These are phyloP conservation scores for Gynochthodes officinalis DNA, from an alignment of 257 asterid species.

Conservation along the genomic window DNA sequence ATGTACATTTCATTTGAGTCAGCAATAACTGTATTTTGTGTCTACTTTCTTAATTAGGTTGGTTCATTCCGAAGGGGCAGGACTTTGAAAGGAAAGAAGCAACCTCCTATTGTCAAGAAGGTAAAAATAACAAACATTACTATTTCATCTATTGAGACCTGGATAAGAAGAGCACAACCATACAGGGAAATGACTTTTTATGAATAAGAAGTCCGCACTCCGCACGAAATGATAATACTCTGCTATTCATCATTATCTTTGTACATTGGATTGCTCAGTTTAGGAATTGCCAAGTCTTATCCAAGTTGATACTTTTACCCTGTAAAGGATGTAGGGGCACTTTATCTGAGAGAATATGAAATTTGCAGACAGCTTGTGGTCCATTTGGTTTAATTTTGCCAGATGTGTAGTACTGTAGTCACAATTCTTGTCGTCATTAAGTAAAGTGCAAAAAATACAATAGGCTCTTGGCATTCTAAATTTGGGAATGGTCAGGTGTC, in stretches of 20 bases:
- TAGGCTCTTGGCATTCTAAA: background rate
- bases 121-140: constrained; percentile 27
- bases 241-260: background rate
- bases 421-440: background rate
- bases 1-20: background rate
- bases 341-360: background rate
- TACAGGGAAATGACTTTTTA: background rate
- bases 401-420: background rate
- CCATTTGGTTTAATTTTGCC: background rate
- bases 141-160: background rate
- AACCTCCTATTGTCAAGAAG: constrained; percentile 68
- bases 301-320: too few species aligned
- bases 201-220: background rate
- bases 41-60: constrained; percentile 44
- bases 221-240: background rate
- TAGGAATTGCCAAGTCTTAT: background rate
- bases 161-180: background rate
- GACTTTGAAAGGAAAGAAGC: constrained; percentile 65
- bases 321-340: background rate
- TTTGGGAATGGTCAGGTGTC: background rate
- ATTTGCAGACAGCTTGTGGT: constrained; percentile 1
- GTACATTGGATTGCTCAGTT: background rate
- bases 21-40: constrained; percentile 15
- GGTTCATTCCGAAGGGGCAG: constrained; percentile 68
- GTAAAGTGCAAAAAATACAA: background rate